These are phyloP conservation scores for Yarrowia sp. DNA, from an alignment of 805 yeast genomes.

Conservation along the genomic window DNA sequence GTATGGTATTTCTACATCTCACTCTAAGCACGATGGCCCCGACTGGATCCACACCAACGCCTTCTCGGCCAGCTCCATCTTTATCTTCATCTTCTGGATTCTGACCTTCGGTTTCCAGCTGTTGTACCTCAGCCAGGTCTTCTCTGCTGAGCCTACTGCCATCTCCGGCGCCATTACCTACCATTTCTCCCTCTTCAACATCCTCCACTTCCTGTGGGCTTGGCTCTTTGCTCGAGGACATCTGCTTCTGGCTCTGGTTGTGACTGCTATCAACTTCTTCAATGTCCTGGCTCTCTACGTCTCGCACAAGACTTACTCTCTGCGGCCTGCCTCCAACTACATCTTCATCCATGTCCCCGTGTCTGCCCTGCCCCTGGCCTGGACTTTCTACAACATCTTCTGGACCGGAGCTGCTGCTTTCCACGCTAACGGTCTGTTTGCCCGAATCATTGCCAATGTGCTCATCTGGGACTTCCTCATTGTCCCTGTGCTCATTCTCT, in stretches of 20 bases:
- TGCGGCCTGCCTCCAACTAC: slow-evolving; percentile 53
- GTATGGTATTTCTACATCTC: slow-evolving; percentile 8
- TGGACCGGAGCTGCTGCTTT: slow-evolving; percentile 83
- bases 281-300: slow-evolving; percentile 56
- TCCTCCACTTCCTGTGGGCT: slow-evolving; percentile 61
- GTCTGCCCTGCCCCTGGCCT: slow-evolving; percentile 67
- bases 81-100: slow-evolving; percentile 20
- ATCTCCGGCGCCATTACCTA: slow-evolving; percentile 43
- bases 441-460: slow-evolving; percentile 67
- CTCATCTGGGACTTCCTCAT: slow-evolving; percentile 74
- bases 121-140: slow-evolving; percentile 21
- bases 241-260: slow-evolving; percentile 56
- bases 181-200: slow-evolving; percentile 62
- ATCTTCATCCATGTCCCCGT: slow-evolving; percentile 60
- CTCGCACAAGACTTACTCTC: slow-evolving; percentile 55
- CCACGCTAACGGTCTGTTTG: slow-evolving; percentile 54
- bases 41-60: slow-evolving; percentile 25
- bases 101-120: slow-evolving; percentile 20
- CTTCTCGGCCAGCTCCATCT: slow-evolving; percentile 18
- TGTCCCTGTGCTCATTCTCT: slow-evolving; percentile 56
- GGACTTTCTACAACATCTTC: slow-evolving; percentile 70
- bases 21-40: slow-evolving; percentile 23
- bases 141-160: slow-evolving; percentile 30
- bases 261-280: slow-evolving; percentile 56
- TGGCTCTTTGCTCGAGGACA: slow-evolving; percentile 56